These are phyloP conservation scores for Trichophyton schoenleinii DNA, from an alignment of 2,329 filamentous ascomycete species.

Conservation along the genomic window DNA sequence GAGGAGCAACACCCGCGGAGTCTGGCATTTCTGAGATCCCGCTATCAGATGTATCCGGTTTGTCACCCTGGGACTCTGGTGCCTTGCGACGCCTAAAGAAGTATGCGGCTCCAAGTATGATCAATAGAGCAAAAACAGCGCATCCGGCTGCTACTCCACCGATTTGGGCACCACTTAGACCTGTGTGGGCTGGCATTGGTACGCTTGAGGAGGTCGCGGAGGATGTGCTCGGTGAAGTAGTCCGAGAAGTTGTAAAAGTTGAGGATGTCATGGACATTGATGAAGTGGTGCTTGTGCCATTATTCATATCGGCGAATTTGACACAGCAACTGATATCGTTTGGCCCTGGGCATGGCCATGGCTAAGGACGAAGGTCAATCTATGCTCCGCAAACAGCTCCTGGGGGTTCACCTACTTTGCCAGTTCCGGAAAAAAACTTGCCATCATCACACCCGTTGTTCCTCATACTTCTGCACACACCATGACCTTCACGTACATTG, in stretches of 20 bases:
- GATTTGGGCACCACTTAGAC: conserved; percentile 57
- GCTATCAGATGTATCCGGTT: not conserved
- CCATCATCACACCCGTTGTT: conserved; percentile 1
- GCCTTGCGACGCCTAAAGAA: conserved; percentile 35
- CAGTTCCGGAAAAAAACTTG: conserved; percentile 3
- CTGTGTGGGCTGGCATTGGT: conserved; percentile 14
- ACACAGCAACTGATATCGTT: conserved; percentile 1
- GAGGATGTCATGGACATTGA: not conserved
- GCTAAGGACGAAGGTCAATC: not conserved
- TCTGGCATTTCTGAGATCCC: conserved; percentile 4
- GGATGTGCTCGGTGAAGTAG: not conserved
- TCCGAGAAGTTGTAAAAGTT: not conserved
- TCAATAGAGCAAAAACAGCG: conserved; percentile 58
- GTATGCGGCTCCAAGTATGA: conserved; percentile 46
- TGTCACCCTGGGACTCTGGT: not conserved
- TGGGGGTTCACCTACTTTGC: not conserved
- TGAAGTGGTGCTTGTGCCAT: not conserved
- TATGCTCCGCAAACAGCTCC: not conserved
- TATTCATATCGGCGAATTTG: conserved; percentile 1
- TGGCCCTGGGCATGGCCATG: conserved; percentile 2
- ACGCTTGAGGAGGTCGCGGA: not conserved
- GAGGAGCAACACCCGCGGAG: not conserved
- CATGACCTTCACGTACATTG: not conserved
- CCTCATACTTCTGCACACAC: not conserved
- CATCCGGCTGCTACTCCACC: conserved; percentile 82